These are phyloP conservation scores for Corylus heterophylla DNA, from an alignment of 306 rosid species.

Conservation along the genomic window DNA sequence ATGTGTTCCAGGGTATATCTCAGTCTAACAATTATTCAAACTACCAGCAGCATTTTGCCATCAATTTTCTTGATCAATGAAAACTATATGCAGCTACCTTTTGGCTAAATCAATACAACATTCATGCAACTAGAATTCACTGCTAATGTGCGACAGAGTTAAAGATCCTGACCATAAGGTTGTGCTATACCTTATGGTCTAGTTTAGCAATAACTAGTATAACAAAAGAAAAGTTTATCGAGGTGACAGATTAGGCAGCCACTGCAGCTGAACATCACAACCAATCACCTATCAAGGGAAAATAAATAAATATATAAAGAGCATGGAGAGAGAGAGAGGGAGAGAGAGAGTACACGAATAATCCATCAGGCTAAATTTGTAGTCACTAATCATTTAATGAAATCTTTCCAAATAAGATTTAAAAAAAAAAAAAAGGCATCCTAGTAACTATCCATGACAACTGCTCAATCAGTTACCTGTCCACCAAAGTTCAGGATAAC, in stretches of 20 bases:
- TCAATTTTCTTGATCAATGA: not conserved
- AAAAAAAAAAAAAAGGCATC: conserved; percentile 3
- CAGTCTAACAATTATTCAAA: not conserved
- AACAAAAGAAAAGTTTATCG: not conserved
- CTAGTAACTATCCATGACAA: conserved; percentile 10
- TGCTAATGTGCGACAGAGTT: not conserved
- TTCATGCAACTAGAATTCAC: not conserved
- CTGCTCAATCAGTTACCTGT: conserved; percentile 47
- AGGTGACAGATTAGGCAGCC: conserved; percentile 1
- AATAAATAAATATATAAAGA: not conserved
- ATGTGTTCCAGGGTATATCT: not conserved
- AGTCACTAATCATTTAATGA: not conserved
- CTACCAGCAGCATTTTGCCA: not conserved
- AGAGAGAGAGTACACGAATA: not conserved
- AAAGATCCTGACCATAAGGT: not conserved
- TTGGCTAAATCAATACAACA: not conserved
- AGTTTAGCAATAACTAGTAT: not conserved
- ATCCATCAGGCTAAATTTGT: not conserved
- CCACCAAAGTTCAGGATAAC: conserved; percentile 97
- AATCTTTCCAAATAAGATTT: not conserved
- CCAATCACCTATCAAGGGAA: not conserved
- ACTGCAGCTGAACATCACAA: not conserved
- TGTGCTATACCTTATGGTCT: not conserved
- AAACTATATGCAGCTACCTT: not conserved
- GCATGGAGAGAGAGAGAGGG: too few species aligned